Percentiles rank a stretch among this genome's conserved stretches.
Evolutionary conservation across 2,329 filamentous ascomycete species (phyloP).

Genomic region (Colletotrichum horii): DNA sequence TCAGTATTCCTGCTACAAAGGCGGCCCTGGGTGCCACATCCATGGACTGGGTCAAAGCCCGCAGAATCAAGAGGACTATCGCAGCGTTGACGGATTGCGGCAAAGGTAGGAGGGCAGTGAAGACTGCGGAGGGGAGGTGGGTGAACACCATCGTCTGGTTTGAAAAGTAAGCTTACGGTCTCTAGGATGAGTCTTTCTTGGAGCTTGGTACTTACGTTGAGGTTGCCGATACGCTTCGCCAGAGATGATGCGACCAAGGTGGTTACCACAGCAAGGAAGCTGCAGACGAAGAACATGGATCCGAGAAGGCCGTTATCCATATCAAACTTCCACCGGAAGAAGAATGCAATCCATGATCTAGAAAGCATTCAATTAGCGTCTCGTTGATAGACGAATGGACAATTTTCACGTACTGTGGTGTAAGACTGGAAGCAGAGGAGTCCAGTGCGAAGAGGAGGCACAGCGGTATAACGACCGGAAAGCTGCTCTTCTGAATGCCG

Average conservation of each 20-base stretch:
- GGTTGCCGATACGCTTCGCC: not conserved
- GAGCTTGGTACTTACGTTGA: not conserved
- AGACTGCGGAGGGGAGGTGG: not conserved
- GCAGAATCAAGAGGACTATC: not conserved
- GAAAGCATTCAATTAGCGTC: not conserved
- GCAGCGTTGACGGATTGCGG: not conserved
- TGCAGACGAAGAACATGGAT: not conserved
- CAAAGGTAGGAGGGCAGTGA: not conserved
- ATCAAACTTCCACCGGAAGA: not conserved
- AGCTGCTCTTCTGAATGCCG: not conserved
- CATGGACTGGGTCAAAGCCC: not conserved
- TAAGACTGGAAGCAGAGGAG: not conserved
- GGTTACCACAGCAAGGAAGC: not conserved
- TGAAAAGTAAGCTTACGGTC: rapidly evolving
- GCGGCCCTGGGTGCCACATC: not conserved
- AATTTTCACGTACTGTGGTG: not conserved
- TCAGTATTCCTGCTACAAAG: not conserved
- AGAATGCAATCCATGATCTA: not conserved
- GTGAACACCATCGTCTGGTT: not conserved
- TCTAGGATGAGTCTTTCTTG: not conserved
- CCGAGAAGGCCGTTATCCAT: not conserved
- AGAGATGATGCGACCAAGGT: not conserved
- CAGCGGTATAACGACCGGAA: not conserved
- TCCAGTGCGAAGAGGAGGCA: not conserved
- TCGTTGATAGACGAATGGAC: not conserved